Conservation (phyloP, 331 rosid genomes). For the Malus hybrid region DNA sequence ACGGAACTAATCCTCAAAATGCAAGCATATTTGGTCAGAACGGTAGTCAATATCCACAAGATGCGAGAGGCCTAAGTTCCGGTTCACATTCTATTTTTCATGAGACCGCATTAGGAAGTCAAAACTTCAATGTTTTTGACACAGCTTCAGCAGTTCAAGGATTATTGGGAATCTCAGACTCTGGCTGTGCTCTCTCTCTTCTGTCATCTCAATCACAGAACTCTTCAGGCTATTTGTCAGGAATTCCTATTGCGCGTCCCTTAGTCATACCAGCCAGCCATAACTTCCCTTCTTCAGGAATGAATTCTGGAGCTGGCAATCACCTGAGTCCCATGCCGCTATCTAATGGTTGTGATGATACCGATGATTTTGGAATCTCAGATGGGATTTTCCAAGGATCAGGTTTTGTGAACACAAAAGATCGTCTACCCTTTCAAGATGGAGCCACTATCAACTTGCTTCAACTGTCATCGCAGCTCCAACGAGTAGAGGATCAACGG, state of each 20-base stretch:
- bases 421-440: slow-evolving; percentile 34
- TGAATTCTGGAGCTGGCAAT: slow-evolving; percentile 38
- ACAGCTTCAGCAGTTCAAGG: slow-evolving; percentile 49
- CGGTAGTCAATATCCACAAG: slow-evolving; percentile 29
- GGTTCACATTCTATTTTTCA: slow-evolving; percentile 36
- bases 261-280: slow-evolving; percentile 37
- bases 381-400: slow-evolving; percentile 50
- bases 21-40: slow-evolving; percentile 38
- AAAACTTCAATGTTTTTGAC: slow-evolving; percentile 48
- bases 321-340: slow-evolving; percentile 31
- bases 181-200: slow-evolving; percentile 96
- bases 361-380: slow-evolving; percentile 43
- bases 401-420: slow-evolving; percentile 25
- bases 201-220: slow-evolving; percentile 88
- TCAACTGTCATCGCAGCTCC: slow-evolving; percentile 74
- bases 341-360: slow-evolving; percentile 27
- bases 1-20: slow-evolving; percentile 28
- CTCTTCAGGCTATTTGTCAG: slow-evolving; percentile 48
- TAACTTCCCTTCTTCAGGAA: slow-evolving; percentile 34
- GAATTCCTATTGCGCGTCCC: slow-evolving; percentile 41
- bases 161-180: slow-evolving; percentile 46
- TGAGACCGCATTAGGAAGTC: slow-evolving; percentile 36
- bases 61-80: slow-evolving; percentile 28
- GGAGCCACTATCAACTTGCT: slow-evolving; percentile 61
- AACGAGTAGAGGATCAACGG: slow-evolving; percentile 60